A percentile compares a stretch with the other conserved stretches of the same genome.
Evolutionary conservation across 192 early-diverging fungal genomes (phyloP).

Genomic region (Coemansia brasiliensis): DNA sequence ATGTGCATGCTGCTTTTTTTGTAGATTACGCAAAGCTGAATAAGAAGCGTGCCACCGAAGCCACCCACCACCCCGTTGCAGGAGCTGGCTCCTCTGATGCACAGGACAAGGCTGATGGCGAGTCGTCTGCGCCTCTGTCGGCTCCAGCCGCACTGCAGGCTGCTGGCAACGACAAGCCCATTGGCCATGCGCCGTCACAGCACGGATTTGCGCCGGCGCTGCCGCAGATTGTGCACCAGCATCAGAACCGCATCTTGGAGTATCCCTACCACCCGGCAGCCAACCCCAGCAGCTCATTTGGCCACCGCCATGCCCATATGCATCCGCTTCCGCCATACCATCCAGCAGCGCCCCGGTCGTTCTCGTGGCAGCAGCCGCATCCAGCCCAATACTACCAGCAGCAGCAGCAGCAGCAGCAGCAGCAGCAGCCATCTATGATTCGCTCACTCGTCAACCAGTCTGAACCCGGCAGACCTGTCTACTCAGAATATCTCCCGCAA

Average conservation of each 20-base stretch:
- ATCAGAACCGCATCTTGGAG: slow-evolving; percentile 14
- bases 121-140: slow-evolving; percentile 1
- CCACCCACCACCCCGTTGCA: slow-evolving; percentile 5
- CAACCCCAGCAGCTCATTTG: neutral
- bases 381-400: slow-evolving; percentile 17
- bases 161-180: neutral
- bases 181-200: neutral
- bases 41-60: slow-evolving; percentile 52
- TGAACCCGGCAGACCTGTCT: neutral
- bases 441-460: neutral
- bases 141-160: neutral
- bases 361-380: slow-evolving; percentile 15
- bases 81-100: neutral
- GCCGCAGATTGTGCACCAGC: slow-evolving; percentile 16
- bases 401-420: too few species aligned
- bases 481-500: slow-evolving; percentile 8
- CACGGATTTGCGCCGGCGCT: slow-evolving; percentile 7
- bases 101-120: neutral
- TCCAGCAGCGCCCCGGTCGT: slow-evolving; percentile 5
- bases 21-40: slow-evolving; percentile 59
- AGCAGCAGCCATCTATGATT: neutral
- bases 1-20: slow-evolving; percentile 11
- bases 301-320: neutral
- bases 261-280: slow-evolving; percentile 4
- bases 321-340: slow-evolving; percentile 5